Evolutionary conservation across 1,284 basidiomycete species (phyloP).

Genomic region (Ganoderma lucidum): DNA sequence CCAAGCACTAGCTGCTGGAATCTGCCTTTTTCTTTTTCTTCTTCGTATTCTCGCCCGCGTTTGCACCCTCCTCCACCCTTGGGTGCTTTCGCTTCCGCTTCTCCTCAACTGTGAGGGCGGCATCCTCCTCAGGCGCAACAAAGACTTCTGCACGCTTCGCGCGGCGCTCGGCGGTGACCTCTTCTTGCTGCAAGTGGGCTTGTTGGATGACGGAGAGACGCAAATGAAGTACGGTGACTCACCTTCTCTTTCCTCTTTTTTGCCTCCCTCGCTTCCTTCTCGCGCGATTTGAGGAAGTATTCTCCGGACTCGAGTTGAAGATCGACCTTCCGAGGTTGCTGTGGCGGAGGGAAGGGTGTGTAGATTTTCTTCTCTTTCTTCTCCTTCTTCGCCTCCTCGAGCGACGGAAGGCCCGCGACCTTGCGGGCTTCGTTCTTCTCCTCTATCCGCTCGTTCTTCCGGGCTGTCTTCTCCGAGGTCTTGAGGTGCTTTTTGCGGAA

Average conservation of each 20-base stretch:
- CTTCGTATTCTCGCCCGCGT: constrained; percentile 36
- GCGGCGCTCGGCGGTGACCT: constrained; percentile 70
- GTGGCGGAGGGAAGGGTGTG: constrained; percentile 98
- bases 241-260: constrained; percentile 78
- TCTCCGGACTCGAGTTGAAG: constrained; percentile 96
- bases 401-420: constrained; percentile 63
- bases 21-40: constrained; percentile 40
- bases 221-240: constrained; percentile 15
- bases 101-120: constrained; percentile 79
- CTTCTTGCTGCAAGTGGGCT: constrained; percentile 69
- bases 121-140: constrained; percentile 80
- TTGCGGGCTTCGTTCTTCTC: constrained; percentile 66
- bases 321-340: constrained; percentile 95
- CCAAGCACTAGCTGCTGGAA: not conserved
- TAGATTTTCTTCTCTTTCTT: constrained; percentile 78
- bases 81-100: constrained; percentile 64
- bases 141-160: constrained; percentile 86
- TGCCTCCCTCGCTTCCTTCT: constrained; percentile 76
- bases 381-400: constrained; percentile 46
- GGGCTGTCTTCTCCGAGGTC: constrained; percentile 90
- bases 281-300: constrained; percentile 93
- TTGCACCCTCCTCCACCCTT: constrained; percentile 30
- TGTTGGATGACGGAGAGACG: constrained; percentile 1
- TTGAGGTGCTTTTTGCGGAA: constrained; percentile 95
- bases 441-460: constrained; percentile 77